Percentiles rank a stretch among this genome's conserved stretches.
phyloP scores from a whole-genome alignment of 2,329 filamentous ascomycete species.

The Calonectria montana region DNA sequence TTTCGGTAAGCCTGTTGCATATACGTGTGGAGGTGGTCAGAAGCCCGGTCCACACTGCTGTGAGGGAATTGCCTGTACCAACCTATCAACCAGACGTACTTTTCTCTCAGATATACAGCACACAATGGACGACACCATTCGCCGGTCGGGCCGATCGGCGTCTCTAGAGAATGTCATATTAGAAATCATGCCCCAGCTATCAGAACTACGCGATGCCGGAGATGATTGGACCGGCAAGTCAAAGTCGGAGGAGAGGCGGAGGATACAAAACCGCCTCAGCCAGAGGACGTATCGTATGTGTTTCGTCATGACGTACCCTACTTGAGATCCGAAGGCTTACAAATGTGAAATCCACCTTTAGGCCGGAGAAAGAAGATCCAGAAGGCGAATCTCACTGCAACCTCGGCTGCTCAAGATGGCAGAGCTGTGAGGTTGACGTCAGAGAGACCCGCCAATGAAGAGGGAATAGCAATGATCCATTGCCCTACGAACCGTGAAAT shows the following conservation, averaged over 20 bases:
- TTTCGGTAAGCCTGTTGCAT: slow-evolving; percentile 21
- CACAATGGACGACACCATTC: not conserved
- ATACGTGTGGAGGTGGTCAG: not conserved
- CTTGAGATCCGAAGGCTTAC: not conserved
- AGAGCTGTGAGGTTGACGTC: not conserved
- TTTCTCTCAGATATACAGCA: not conserved
- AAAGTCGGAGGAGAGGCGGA: slow-evolving; percentile 14
- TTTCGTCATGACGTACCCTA: not conserved
- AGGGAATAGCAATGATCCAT: not conserved
- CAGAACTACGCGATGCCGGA: slow-evolving; percentile 7
- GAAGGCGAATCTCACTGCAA: not conserved
- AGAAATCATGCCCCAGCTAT: slow-evolving; percentile 8
- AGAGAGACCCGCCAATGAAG: not conserved
- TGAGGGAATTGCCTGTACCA: not conserved
- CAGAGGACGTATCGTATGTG: slow-evolving; percentile 21
- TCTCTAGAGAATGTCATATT: not conserved
- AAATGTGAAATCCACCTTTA: not conserved
- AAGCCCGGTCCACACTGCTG: not conserved
- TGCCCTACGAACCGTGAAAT: not conserved
- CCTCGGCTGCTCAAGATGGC: too few species aligned
- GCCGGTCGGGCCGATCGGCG: not conserved
- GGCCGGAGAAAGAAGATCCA: slow-evolving; percentile 12
- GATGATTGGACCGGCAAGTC: slow-evolving; percentile 28
- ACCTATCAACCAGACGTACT: not conserved
- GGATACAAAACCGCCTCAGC: slow-evolving; percentile 25